Conservation (phyloP, 495 filamentous ascomycete genomes). For the Aspergillus cavernicola region DNA sequence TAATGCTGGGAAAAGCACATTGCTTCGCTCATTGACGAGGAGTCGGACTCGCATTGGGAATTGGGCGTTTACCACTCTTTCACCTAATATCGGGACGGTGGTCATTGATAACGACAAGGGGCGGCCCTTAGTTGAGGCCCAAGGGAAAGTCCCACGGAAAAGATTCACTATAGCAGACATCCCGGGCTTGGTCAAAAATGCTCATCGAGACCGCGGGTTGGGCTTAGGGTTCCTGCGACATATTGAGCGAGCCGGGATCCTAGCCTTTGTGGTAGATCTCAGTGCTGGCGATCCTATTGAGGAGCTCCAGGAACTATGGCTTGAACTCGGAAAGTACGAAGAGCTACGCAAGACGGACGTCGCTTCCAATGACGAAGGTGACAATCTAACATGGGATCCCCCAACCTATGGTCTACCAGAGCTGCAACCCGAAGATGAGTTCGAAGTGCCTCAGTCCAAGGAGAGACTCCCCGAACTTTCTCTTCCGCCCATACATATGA, state of each 20-base stretch:
- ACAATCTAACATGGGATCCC: slow-evolving; percentile 22
- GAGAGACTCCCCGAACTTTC: slow-evolving; percentile 29
- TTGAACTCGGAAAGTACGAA: slow-evolving; percentile 84
- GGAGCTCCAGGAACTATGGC: slow-evolving; percentile 79
- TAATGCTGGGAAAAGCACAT: slow-evolving; percentile 93
- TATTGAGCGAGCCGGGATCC: slow-evolving; percentile 85
- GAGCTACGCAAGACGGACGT: slow-evolving; percentile 60
- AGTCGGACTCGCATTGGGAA: slow-evolving; percentile 84
- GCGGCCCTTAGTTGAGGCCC: slow-evolving; percentile 49
- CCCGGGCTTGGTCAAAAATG: slow-evolving; percentile 83
- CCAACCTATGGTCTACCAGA: slow-evolving; percentile 25
- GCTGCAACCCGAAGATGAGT: slow-evolving; percentile 13
- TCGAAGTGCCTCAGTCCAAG: slow-evolving; percentile 13
- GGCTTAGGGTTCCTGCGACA: slow-evolving; percentile 91
- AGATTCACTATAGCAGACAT: slow-evolving; percentile 95
- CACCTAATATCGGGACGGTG: slow-evolving; percentile 92
- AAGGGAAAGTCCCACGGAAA: slow-evolving; percentile 48
- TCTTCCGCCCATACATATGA: slow-evolving; percentile 67
- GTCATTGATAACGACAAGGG: slow-evolving; percentile 81
- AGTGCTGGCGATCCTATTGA: slow-evolving; percentile 71
- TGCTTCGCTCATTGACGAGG: slow-evolving; percentile 80
- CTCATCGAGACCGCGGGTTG: slow-evolving; percentile 87
- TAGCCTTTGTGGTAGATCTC: slow-evolving; percentile 92
- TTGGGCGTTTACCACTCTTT: slow-evolving; percentile 96
- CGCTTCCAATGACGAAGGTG: slow-evolving; percentile 45